Evolutionary conservation across 495 filamentous ascomycete genomes (phyloP).

Genomic region (Lepraria neglecta): DNA sequence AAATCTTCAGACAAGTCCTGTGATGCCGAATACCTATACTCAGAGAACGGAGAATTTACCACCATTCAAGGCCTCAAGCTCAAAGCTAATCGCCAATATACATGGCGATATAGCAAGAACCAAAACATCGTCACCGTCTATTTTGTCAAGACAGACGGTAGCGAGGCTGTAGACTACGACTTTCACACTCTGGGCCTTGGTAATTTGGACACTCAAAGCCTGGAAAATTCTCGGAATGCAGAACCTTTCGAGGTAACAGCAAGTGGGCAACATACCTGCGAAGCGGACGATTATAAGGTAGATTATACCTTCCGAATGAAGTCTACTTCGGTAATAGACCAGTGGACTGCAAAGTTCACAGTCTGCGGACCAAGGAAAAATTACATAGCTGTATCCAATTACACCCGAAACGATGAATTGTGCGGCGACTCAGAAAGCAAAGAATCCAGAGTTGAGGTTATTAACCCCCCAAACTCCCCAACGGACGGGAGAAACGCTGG

Average conservation of each 20-base stretch:
- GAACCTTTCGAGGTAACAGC: slow-evolving; percentile 4
- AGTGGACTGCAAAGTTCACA: not conserved
- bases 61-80: slow-evolving; percentile 24
- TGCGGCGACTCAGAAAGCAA: no score
- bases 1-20: slow-evolving; percentile 13
- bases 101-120: slow-evolving; percentile 24
- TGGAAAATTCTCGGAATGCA: not conserved
- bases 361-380: not conserved
- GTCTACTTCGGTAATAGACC: not conserved
- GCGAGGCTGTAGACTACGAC: slow-evolving; percentile 27
- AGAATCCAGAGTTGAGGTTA: not conserved
- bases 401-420: not conserved
- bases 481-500: not conserved
- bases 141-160: slow-evolving; percentile 30
- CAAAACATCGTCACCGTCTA: slow-evolving; percentile 27
- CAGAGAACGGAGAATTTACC: slow-evolving; percentile 26
- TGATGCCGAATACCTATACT: slow-evolving; percentile 27
- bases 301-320: slow-evolving; percentile 25
- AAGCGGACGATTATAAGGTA: slow-evolving; percentile 26
- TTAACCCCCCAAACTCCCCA: not conserved
- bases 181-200: slow-evolving; percentile 29
- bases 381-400: slow-evolving; percentile 17
- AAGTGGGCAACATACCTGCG: slow-evolving; percentile 29
- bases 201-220: not conserved
- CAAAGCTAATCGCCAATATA: slow-evolving; percentile 27